Percentiles rank a stretch among this genome's conserved stretches.
These are phyloP conservation scores for Lentinula novae-zelandiae DNA, from an alignment of 1,284 basidiomycete genomes.

Conservation along the genomic window DNA sequence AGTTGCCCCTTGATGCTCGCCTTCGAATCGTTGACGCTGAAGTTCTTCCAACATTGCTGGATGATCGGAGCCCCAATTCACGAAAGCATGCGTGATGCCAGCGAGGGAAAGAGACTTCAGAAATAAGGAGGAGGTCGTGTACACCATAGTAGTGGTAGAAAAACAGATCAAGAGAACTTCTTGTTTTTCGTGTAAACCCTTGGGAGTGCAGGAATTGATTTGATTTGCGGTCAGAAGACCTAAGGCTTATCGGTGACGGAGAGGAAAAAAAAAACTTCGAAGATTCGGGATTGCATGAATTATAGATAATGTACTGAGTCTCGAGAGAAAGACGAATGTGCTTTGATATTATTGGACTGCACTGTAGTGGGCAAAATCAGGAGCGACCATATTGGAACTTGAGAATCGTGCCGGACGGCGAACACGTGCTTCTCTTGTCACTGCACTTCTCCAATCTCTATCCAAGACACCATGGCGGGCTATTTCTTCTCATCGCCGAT, in stretches of 20 bases:
- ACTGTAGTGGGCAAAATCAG: no score
- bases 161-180: neutral
- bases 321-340: no score
- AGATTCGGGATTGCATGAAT: no score
- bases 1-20: slow-evolving; percentile 30
- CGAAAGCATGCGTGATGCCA: slow-evolving; percentile 68
- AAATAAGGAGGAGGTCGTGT: slow-evolving; percentile 58
- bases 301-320: no score
- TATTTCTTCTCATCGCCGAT: slow-evolving; percentile 93
- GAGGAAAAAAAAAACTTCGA: neutral
- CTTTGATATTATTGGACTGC: no score
- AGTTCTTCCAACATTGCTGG: slow-evolving; percentile 68
- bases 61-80: slow-evolving; percentile 75
- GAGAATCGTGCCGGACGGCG: no score
- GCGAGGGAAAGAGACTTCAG: slow-evolving; percentile 52
- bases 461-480: slow-evolving; percentile 58
- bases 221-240: neutral
- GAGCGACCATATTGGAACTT: no score
- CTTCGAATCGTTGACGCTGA: slow-evolving; percentile 44
- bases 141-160: slow-evolving; percentile 14
- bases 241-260: neutral
- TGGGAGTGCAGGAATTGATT: neutral
- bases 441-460: no score
- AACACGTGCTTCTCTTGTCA: no score
- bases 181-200: neutral